Conservation (phyloP, 495 filamentous ascomycete species). For the Penicillium pulvis region DNA sequence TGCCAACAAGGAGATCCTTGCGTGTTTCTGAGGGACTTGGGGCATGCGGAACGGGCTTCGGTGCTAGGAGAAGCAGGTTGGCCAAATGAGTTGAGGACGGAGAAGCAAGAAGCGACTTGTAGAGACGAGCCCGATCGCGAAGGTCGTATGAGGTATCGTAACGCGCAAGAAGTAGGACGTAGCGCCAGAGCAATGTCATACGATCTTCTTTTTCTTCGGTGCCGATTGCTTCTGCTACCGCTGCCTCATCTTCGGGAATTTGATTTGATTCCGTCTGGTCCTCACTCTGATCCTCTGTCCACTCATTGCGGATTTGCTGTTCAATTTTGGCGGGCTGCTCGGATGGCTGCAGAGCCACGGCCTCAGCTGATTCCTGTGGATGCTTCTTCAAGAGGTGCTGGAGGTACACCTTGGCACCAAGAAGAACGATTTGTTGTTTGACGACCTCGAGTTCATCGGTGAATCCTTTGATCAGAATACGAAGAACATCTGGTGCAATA, state of each 20-base stretch:
- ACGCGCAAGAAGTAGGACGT: slow-evolving; percentile 79
- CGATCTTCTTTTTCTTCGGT: slow-evolving; percentile 56
- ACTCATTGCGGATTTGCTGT: slow-evolving; percentile 39
- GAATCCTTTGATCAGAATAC: slow-evolving; percentile 86
- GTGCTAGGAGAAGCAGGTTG: slow-evolving; percentile 84
- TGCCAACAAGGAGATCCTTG: slow-evolving; percentile 75
- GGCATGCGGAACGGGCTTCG: slow-evolving; percentile 87
- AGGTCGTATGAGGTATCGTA: slow-evolving; percentile 96
- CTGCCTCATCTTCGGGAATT: slow-evolving; percentile 32
- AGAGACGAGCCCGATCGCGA: slow-evolving; percentile 84
- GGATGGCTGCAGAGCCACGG: not conserved
- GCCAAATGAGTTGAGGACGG: slow-evolving; percentile 81
- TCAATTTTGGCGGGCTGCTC: slow-evolving; percentile 18
- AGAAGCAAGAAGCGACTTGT: slow-evolving; percentile 76
- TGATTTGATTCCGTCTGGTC: slow-evolving; percentile 27
- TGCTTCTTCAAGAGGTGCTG: slow-evolving; percentile 72
- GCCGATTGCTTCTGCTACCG: slow-evolving; percentile 22
- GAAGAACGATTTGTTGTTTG: slow-evolving; percentile 86
- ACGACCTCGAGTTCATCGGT: slow-evolving; percentile 79
- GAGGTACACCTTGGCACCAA: slow-evolving; percentile 93
- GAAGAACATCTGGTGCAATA: slow-evolving; percentile 88
- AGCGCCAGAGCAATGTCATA: slow-evolving; percentile 76
- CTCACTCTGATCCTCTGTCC: slow-evolving; percentile 40
- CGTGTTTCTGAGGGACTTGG: slow-evolving; percentile 82
- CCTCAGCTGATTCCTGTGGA: slow-evolving; percentile 25